Evolutionary conservation across 1,284 basidiomycete genomes (phyloP).

Genomic region (Cutaneotrichosporon arboriforme): DNA sequence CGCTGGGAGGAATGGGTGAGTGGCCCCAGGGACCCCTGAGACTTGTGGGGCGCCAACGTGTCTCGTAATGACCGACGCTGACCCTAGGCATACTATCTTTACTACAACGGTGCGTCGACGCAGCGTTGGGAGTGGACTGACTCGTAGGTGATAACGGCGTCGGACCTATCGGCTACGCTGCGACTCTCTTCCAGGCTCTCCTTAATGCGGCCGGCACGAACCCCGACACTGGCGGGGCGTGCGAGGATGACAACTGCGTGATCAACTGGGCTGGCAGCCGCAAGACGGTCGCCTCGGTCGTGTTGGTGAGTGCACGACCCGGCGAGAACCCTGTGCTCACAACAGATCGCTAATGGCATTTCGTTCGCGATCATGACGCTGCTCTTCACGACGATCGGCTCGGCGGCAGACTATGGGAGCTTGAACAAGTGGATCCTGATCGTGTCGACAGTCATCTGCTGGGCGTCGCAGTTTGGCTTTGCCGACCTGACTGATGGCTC

Average conservation of each 20-base stretch:
- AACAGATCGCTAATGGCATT: conserved; percentile 60
- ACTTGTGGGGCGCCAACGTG: no score
- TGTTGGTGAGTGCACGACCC: no score
- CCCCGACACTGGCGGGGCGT: conserved; percentile 42
- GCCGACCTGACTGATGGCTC: conserved; percentile 53
- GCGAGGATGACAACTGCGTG: conserved; percentile 41
- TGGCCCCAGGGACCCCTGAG: no score
- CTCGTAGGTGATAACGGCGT: conserved; percentile 17
- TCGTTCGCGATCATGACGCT: conserved; percentile 57
- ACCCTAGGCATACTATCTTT: conserved; percentile 18
- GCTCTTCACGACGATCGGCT: conserved; percentile 62
- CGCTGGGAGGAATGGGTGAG: conserved; percentile 18
- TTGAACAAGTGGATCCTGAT: conserved; percentile 70
- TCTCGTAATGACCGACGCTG: no score
- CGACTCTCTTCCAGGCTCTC: conserved; percentile 65
- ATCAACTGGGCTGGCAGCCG: conserved; percentile 66
- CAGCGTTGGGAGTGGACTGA: neutral
- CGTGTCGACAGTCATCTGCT: conserved; percentile 60
- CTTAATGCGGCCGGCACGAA: conserved; percentile 65
- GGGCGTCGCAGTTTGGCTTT: conserved; percentile 69
- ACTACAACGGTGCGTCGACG: conserved; percentile 12
- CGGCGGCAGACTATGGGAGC: conserved; percentile 69
- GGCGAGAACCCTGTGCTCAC: no score
- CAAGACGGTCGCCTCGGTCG: conserved; percentile 59
- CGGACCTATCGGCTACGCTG: conserved; percentile 52